Evolutionary conservation across 192 early-diverging fungal genomes (phyloP).

Genomic region (Dissophora globulifera): DNA sequence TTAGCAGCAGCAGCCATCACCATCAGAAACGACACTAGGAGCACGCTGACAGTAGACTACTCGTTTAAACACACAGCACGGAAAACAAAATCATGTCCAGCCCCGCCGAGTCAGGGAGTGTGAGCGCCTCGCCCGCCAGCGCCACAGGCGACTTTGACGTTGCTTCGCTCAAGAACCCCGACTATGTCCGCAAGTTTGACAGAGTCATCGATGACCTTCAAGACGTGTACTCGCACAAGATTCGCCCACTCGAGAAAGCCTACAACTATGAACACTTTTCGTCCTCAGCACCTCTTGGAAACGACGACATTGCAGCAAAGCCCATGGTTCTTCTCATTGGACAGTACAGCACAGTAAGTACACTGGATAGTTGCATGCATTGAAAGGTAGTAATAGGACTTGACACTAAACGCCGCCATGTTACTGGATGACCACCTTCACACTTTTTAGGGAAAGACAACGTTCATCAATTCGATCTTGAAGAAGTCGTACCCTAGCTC

Average conservation of each 20-base stretch:
- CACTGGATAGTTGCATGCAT: too few relatives aligned
- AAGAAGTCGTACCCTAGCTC: conserved; percentile 81
- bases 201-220: conserved; percentile 70
- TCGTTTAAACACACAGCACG: too few relatives aligned
- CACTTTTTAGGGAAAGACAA: conserved; percentile 88
- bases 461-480: conserved; percentile 81
- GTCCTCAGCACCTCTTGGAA: conserved; percentile 74
- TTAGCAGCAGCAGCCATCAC: too few relatives aligned
- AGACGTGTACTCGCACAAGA: conserved; percentile 74
- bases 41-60: too few relatives aligned
- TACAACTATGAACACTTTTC: conserved; percentile 78
- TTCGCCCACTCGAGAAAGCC: conserved; percentile 73
- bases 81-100: too few relatives aligned
- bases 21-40: too few relatives aligned
- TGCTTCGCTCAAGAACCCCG: conserved; percentile 53
- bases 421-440: too few relatives aligned
- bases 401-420: too few relatives aligned
- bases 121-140: not conserved
- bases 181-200: conserved; percentile 50
- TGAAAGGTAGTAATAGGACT: too few relatives aligned
- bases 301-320: conserved; percentile 83
- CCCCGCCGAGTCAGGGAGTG: not conserved
- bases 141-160: conserved; percentile 40
- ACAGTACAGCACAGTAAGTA: conserved; percentile 76
- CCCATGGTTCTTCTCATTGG: conserved; percentile 86